Conservation (phyloP, 495 filamentous ascomycete species). For the Podospora comata region DNA sequence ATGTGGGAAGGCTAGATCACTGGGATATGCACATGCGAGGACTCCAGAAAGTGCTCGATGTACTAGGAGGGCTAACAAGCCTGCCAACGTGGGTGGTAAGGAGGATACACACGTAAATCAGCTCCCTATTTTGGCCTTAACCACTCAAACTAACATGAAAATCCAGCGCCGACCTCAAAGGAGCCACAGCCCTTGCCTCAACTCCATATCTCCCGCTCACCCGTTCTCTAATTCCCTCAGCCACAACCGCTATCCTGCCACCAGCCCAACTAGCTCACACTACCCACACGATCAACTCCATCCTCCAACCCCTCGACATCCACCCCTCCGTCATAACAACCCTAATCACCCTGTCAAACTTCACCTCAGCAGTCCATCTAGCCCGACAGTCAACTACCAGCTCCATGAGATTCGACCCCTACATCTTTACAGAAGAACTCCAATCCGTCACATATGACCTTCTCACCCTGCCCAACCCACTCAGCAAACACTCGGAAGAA, state of each 20-base stretch:
- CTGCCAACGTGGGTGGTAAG: constrained; percentile 20
- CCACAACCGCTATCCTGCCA: not conserved
- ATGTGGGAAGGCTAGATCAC: constrained; percentile 31
- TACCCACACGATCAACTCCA: constrained; percentile 9
- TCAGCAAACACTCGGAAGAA: constrained; percentile 18
- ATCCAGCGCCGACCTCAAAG: constrained; percentile 31
- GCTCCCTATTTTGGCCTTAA: not conserved
- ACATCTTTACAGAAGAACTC: constrained; percentile 30
- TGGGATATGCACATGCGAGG: constrained; percentile 36
- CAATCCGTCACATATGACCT: constrained; percentile 27
- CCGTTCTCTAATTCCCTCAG: constrained; percentile 5
- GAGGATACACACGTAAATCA: constrained; percentile 29
- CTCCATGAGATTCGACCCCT: constrained; percentile 25
- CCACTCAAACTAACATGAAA: not conserved
- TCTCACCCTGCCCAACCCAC: constrained; percentile 22
- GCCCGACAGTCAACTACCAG: constrained; percentile 16
- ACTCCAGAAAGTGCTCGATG: constrained; percentile 28
- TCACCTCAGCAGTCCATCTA: constrained; percentile 20
- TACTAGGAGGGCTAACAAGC: constrained; percentile 21
- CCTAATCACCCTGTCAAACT: constrained; percentile 19
- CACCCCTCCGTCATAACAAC: constrained; percentile 14
- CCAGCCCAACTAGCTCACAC: not conserved
- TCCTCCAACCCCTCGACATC: constrained; percentile 21
- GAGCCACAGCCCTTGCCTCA: constrained; percentile 25
- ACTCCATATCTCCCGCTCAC: constrained; percentile 27